Base-by-base conservation (phyloP, 2,329 filamentous ascomycete genomes). In the Monosporascus sp. region DNA sequence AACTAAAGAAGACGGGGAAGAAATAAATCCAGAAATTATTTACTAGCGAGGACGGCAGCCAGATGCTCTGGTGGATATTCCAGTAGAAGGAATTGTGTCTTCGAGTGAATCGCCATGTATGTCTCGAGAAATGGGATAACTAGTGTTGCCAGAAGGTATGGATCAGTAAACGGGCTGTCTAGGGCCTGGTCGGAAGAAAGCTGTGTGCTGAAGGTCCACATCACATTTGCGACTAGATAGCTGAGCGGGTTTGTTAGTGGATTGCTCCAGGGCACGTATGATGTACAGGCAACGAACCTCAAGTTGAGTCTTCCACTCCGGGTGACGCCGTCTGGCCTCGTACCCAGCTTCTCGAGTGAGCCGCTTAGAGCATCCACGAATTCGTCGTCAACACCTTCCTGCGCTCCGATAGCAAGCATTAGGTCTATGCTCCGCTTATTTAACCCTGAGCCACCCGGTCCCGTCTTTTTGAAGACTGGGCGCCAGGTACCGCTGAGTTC, bases 91-190 rank as follows among this genome's bases (percentile, higher is more conserved):
- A 85, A 79, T 9, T 77, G 77, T 20, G 80, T 77, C 38, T 76
- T 70, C 2, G 74, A 62, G 57, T 85, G 79, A 2, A 75, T 70
- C 5, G 77, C 73, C 48, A 86, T 70, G 56, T 83, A 86, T 0
- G 77, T 77, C 60, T 86, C 83, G 1, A 87, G 71, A 55, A 85
- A 80, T 1, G 82, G 80, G 39, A 86, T 72, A 22, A 86, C 74
- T 2, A 85, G 71, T 1, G 78, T 77, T 2, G 83, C 82, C 2
- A 86, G 73, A 17, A 81, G 69, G 22, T 75, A 70, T 1, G 79
- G 74, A 59, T 81, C 78, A 17, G 73, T 72, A 54, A 83, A 79
- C 0, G 80, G 81, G 57, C 81, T 81, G 52, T 78, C 76, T 35
- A 75, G 72, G 3, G 73, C 74, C 54, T 81, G 78, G 51, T 75